Base-by-base conservation (phyloP, 768 basidiomycete species). In the Hemileccinum impolitum region DNA sequence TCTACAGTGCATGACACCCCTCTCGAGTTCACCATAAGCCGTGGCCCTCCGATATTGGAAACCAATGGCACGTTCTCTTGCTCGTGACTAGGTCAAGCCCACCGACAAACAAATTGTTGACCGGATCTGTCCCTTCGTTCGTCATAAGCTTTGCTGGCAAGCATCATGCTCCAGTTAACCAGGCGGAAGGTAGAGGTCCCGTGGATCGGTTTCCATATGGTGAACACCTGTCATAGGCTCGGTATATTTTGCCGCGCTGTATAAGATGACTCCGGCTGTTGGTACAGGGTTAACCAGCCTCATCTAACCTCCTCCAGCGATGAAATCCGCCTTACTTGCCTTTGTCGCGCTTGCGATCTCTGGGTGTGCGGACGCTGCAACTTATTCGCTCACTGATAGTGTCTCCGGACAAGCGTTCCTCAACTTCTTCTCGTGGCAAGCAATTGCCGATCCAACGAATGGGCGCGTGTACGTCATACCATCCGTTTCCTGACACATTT, bases 321-420 rank as follows among this genome's bases (percentile, higher is more conserved):
- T 59, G 51, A 45, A 45, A 31, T 13, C 30, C 26, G 39, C 28
- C 6, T 34, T 47, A 7, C 21, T 52, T 31, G 18, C 42, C n/a
- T 50, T 52, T 12, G 30, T 57, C 23, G 32, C 39, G 17, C 48
- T 59, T 14, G 50, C 39, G 6, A 35, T 52, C 37, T 43, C 49
- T 15, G 42, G n/a, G 13, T 44, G 8, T 23, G 47, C 31, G 6
- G 58, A 70, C 10, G 73, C 72, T 26, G 77, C 72, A 9, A 71
- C 70, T 0, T 85, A 86, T 61, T 48, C 54, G 8, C 68, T 72
- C 44, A 56, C 61, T 3, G 75, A 76, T 43, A 80, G 71, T 48
- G 68, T 74, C 59, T 66, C 70, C 10, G 84, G 84, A n/a, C 54
- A 63, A 38, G 70, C 66, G 6, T 85, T 87, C 60, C 70, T 79